These are phyloP conservation scores for Boletus vinaceobasis DNA, from an alignment of 768 basidiomycete species.

Conservation along the genomic window DNA sequence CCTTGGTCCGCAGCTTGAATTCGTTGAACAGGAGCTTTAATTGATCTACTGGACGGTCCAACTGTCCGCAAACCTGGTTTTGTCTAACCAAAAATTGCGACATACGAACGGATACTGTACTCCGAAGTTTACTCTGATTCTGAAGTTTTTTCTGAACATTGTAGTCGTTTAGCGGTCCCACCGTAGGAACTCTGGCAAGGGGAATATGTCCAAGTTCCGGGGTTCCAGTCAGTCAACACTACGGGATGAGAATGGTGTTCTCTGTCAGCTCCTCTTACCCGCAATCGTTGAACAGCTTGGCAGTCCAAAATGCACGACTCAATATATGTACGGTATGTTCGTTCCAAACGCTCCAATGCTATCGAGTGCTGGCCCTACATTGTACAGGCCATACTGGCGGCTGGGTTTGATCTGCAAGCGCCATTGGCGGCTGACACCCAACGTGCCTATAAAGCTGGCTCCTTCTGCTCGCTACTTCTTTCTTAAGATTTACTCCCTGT, in stretches of 20 bases:
- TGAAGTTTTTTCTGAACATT: no score
- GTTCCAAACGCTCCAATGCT: neutral
- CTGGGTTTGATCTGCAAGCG: neutral
- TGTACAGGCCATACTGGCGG: neutral
- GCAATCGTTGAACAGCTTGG: neutral
- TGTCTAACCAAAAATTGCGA: neutral
- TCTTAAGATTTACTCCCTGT: neutral
- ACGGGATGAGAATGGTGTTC: neutral
- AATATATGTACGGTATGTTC: neutral
- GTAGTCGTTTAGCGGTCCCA: neutral
- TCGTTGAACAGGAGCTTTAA: neutral
- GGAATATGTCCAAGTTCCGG: neutral
- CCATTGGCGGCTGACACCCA: constrained; percentile 10
- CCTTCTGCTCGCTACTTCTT: neutral
- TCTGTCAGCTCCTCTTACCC: neutral
- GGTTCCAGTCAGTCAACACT: neutral
- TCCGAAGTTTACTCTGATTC: neutral
- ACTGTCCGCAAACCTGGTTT: neutral
- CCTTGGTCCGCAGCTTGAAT: no score
- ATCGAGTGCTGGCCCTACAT: no score
- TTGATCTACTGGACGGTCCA: neutral
- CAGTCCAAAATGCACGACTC: neutral
- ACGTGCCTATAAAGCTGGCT: neutral
- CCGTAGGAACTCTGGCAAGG: neutral
- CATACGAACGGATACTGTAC: no score